Conservation (phyloP, 768 basidiomycete species). For the Hericium coralloides region DNA sequence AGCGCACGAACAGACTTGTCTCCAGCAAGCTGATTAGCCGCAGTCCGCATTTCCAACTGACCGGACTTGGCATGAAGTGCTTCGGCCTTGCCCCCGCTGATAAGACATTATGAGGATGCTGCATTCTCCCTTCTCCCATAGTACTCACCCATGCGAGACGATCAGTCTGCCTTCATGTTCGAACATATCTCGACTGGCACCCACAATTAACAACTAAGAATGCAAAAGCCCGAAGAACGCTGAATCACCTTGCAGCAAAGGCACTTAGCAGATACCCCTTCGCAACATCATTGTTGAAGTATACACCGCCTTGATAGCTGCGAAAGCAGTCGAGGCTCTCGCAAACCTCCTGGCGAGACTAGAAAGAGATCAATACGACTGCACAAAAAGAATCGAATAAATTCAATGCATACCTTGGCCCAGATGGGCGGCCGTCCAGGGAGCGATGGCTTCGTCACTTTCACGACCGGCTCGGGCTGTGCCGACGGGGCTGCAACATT, state of each 20-base stretch:
- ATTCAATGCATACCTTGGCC: constrained; percentile 28
- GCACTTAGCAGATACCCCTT: constrained; percentile 74
- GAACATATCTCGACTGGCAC: constrained; percentile 58
- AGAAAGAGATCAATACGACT: background rate
- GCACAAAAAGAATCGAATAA: background rate
- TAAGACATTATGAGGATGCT: background rate
- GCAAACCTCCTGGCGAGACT: constrained; percentile 83
- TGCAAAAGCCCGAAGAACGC: background rate
- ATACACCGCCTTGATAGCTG: constrained; percentile 77
- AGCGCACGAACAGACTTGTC: constrained; percentile 69
- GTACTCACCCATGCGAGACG: constrained; percentile 71
- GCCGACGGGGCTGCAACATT: background rate
- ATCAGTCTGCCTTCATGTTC: constrained; percentile 58
- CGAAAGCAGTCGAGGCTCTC: constrained; percentile 70
- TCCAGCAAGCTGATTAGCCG: constrained; percentile 57
- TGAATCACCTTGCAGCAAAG: constrained; percentile 51
- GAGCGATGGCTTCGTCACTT: constrained; percentile 17
- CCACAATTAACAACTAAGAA: constrained; percentile 6
- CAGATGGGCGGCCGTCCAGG: constrained; percentile 30
- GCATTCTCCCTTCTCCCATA: background rate
- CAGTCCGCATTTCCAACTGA: constrained; percentile 29
- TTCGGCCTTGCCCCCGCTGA: constrained; percentile 63
- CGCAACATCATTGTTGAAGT: constrained; percentile 47
- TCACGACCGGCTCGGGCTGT: background rate
- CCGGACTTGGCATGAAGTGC: constrained; percentile 38